Evolutionary conservation across 1,139 yeast genomes (phyloP), one percentile per base, ranked within the genome.

Genomic region (Suhomyces atakaporum): DNA sequence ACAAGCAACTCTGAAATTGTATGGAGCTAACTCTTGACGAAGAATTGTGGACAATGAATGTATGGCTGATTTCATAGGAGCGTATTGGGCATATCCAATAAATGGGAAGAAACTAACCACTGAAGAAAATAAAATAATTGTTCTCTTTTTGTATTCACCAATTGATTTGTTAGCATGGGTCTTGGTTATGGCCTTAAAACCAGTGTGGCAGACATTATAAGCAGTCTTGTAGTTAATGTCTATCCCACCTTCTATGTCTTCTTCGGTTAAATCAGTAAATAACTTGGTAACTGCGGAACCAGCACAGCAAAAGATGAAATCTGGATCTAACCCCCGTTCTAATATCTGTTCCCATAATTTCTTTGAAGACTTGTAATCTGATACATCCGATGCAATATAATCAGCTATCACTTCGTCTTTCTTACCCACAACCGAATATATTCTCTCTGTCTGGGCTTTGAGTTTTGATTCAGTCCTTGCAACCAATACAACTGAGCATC

Each of bases 71-170:
- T 94, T 94, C 49, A 81, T 62, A 1, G 99, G 98, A 0, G 92
- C 92, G 55, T 94, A 94, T 50, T 88, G 92, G 0, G 80, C 71
- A 57, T 94, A 94, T 0, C 99, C 99, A 32, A 89, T 85, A 53
- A 92, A 83, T 3, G 97, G 88, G 64, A 79, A 90, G 49, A 84
- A 79, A 2, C 95, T 88, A 3, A 84, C 80, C 5, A 83, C 84
- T 1, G 96, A 87, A 0, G 96, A 84, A 50, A 89, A 80, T 27
- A 87, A 69, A 4, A 92, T 73, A 5, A 94, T 60, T 50, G 86
- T 90, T 33, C 90, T 67, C 11, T 43, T 48, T 45, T 63, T 65
- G 42, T 47, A 50, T 13, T 46, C 34, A 8, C 39, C 29, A 5
- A 45, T 44, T 6, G 22, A 20, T n/a, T 9, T 18, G 3, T 10